These are phyloP conservation scores for Talaromyces albobiverticillius DNA, from an alignment of 2,329 filamentous ascomycete species.

Conservation along the genomic window DNA sequence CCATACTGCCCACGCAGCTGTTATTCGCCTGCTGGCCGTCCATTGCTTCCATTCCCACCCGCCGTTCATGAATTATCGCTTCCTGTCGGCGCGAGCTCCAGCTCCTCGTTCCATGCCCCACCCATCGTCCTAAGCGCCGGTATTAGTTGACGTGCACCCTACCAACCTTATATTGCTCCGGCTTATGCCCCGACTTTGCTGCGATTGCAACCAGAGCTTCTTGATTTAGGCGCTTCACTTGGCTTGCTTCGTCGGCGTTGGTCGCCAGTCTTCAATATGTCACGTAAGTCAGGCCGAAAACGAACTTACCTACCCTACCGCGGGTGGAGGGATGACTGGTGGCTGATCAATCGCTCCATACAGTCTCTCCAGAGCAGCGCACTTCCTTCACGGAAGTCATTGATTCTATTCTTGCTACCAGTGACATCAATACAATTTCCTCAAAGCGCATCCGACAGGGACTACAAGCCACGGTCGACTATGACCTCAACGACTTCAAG, in stretches of 20 bases:
- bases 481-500: conserved; percentile 63
- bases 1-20: no score
- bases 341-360: conserved; percentile 15
- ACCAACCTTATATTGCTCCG: not conserved
- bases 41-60: no score
- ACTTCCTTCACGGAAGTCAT: conserved; percentile 58
- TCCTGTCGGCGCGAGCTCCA: conserved; percentile 11
- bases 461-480: conserved; percentile 53
- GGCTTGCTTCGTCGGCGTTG: not conserved
- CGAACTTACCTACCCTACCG: not conserved
- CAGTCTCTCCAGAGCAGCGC: conserved; percentile 50
- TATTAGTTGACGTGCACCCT: not conserved
- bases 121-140: conserved; percentile 37
- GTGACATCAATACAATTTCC: conserved; percentile 63
- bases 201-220: not conserved
- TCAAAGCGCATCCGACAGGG: conserved; percentile 64
- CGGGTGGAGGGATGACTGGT: not conserved
- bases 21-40: no score
- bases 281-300: conserved; percentile 36
- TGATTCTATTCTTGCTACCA: conserved; percentile 58
- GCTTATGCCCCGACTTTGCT: not conserved
- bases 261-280: conserved; percentile 30
- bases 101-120: conserved; percentile 28
- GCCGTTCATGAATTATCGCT: not conserved
- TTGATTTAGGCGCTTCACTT: not conserved